Percentiles rank a stretch among this genome's conserved stretches.
Conservation (phyloP, 257 asterid species). For the Solanum bulbocastanum region DNA sequence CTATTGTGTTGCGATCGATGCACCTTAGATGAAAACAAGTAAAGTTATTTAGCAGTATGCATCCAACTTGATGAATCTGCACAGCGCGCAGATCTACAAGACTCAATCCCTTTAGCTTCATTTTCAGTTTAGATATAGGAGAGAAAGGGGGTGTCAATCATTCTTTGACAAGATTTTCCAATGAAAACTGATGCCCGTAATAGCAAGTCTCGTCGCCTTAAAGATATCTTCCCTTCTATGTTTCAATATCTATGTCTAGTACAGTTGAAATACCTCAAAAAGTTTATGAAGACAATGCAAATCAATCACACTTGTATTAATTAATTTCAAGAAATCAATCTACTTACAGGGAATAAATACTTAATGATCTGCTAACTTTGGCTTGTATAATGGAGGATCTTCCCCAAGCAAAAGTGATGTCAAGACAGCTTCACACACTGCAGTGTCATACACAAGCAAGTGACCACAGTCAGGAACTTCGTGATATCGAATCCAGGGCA, state of each 20-base stretch:
- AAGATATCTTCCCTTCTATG: background rate
- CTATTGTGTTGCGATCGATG: background rate
- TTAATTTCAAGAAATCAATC: conserved; percentile 10
- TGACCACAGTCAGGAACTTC: conserved; percentile 90
- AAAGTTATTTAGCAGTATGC: background rate
- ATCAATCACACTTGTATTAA: conserved; percentile 7
- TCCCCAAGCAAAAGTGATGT: conserved; percentile 80
- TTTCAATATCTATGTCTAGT: background rate
- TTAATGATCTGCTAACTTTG: conserved; percentile 14
- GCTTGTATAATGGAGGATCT: conserved; percentile 54
- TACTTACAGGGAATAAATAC: conserved; percentile 20
- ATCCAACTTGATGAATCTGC: background rate
- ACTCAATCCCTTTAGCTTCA: background rate
- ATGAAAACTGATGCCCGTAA: background rate
- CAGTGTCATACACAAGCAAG: conserved; percentile 68
- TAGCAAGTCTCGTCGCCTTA: background rate
- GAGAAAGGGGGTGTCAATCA: background rate
- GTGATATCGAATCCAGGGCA: conserved; percentile 86
- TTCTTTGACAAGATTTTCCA: background rate
- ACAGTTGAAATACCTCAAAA: conserved; percentile 7
- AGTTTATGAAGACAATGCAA: background rate
- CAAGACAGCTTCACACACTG: conserved; percentile 81
- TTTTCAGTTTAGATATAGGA: background rate
- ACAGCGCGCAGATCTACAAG: background rate
- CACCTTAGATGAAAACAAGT: background rate